Percentiles rank a stretch among this genome's conserved stretches.
Evolutionary conservation across 345 rosid genomes (phyloP).

Genomic region (Jatropha curcas): DNA sequence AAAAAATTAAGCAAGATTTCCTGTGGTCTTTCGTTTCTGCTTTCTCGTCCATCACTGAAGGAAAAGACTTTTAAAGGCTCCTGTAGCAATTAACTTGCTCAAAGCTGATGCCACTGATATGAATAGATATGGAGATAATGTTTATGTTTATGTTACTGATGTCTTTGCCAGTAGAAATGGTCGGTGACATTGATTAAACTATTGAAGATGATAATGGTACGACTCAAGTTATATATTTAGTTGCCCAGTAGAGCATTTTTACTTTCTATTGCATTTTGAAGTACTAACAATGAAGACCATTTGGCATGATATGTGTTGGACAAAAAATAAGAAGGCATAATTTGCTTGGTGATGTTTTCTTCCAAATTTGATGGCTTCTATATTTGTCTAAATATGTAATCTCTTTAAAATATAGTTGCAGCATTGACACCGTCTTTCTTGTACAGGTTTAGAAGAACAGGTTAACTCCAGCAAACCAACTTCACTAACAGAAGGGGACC

Average conservation of each 20-base stretch:
- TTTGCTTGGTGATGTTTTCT: slow-evolving; percentile 5
- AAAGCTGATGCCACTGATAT: not conserved
- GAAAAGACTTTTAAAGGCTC: not conserved
- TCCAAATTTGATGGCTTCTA: not conserved
- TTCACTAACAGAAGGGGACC: slow-evolving; percentile 30
- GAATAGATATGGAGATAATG: not conserved
- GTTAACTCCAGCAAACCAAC: slow-evolving; percentile 22
- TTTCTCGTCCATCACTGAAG: not conserved
- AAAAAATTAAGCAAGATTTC: not conserved
- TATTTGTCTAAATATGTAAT: not conserved
- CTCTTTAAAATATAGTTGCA: not conserved
- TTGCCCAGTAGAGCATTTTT: not conserved
- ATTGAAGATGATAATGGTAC: not conserved
- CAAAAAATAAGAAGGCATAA: too few relatives aligned
- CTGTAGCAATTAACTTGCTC: not conserved
- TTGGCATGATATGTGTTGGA: not conserved
- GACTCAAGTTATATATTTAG: not conserved
- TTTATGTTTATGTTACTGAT: not conserved
- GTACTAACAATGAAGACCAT: not conserved
- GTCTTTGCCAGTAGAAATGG: not conserved
- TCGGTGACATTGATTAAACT: not conserved
- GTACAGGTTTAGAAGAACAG: slow-evolving; percentile 21
- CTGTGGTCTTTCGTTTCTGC: not conserved
- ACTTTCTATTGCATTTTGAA: not conserved
- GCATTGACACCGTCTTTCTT: slow-evolving; percentile 10